phyloP scores from a whole-genome alignment of 2,329 filamentous ascomycete species.

The Paracoccidioides brasiliensis region DNA sequence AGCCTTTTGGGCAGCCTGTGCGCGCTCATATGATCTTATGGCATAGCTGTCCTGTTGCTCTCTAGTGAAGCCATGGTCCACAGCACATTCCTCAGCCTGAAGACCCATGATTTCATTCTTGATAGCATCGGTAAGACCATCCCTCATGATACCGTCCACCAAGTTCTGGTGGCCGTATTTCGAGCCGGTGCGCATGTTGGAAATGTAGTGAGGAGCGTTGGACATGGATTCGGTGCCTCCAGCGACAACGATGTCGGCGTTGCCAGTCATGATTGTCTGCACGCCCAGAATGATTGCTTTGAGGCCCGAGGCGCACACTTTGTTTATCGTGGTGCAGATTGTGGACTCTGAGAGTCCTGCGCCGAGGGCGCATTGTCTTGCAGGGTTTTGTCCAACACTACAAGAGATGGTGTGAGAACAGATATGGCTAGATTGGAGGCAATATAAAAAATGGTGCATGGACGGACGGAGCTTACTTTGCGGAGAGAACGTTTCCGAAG shows the following conservation, averaged over 20 bases:
- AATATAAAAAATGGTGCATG: not conserved
- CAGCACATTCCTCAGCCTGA: conserved; percentile 78
- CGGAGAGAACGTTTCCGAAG: conserved; percentile 95
- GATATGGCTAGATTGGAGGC: not conserved
- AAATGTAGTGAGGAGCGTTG: conserved; percentile 91
- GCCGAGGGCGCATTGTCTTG: conserved; percentile 81
- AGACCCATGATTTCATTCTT: conserved; percentile 97
- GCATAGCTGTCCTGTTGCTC: conserved; percentile 91
- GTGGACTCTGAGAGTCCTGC: conserved; percentile 71
- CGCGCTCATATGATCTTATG: conserved; percentile 88
- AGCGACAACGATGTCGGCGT: conserved; percentile 81
- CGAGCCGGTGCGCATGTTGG: conserved; percentile 68
- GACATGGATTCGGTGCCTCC: conserved; percentile 98
- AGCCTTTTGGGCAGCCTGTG: conserved; percentile 68
- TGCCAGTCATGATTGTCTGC: conserved; percentile 95
- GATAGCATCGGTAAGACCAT: conserved; percentile 87
- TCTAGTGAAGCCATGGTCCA: conserved; percentile 67
- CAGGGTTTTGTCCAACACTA: conserved; percentile 90
- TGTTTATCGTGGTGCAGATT: conserved; percentile 90
- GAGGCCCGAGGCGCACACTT: conserved; percentile 90
- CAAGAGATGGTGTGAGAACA: conserved; percentile 7
- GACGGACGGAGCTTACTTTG: conserved; percentile 49
- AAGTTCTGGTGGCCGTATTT: conserved; percentile 90
- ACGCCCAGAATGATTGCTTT: conserved; percentile 92
- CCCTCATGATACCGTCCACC: conserved; percentile 83